Base-by-base conservation (phyloP, 352 stramenopile genomes). In the Phytophthora meadii region DNA sequence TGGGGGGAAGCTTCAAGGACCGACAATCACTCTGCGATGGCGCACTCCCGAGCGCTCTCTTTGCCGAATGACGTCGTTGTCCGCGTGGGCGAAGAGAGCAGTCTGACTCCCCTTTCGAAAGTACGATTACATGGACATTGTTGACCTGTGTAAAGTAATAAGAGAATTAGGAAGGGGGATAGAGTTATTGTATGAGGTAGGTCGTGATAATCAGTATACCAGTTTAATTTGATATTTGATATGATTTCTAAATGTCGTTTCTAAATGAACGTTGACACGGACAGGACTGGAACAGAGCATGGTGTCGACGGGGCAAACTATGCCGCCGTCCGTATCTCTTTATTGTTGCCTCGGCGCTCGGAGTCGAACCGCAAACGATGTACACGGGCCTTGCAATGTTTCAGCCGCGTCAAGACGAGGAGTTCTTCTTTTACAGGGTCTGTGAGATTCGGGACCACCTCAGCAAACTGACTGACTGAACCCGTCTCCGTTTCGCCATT, bases 31-130 rank as follows among this genome's bases (percentile, higher is more conserved):
- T 71, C 49, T 64, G 50, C 30, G 28, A 22, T 41, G 36, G 40
- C 46, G 32, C 44, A 30, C 37, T 40, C 28, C 19, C 40, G 52
- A 64, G 51, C 24, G 19, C 57, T 75, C 68, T 76, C 54, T 76
- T 76, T 74, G 45, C 24, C 58, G 60, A 76, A 70, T 74, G 64
- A 70, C 17, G 61, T 70, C 19, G 66, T 68, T 36, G 53, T 47
- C 54, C 32, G 42, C 40, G 64, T 37, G 49, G 50, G 28, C 28
- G 34, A 51, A 36, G 30, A 36, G 19, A 24, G 32, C 39, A 40
- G n/a, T 28, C 65, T 74, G 65, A 65, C 65, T 72, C 65, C 42
- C 55, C 62, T 27, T 39, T 41, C 22, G 19, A 54, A 40, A 58
- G 30, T 28, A 57, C 32, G 52, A 14, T 14, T 30, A 3, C 36